Conservation (phyloP, 208 protist genomes). For the Phytomonas serpens region DNA sequence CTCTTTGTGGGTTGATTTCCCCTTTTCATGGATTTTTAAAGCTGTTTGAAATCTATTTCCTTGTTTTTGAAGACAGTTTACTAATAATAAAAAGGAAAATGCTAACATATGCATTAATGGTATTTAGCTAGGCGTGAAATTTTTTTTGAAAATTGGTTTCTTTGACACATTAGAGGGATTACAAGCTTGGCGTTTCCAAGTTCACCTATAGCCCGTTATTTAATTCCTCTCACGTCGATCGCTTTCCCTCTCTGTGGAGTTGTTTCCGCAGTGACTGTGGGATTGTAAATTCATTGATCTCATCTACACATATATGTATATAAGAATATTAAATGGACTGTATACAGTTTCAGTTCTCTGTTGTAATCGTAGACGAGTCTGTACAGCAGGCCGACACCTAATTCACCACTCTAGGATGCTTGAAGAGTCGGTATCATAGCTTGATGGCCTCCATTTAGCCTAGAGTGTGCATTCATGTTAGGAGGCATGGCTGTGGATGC, state of each 20-base stretch:
- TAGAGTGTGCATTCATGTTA: not conserved
- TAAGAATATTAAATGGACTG: conserved; percentile 5
- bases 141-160: conserved; percentile 1
- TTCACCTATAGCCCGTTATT: not conserved
- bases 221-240: not conserved
- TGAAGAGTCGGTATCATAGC: not conserved
- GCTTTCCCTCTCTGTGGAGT: not conserved
- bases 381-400: not conserved
- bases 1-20: conserved; percentile 3
- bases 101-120: conserved; percentile 3
- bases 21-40: conserved; percentile 5
- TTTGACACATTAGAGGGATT: not conserved
- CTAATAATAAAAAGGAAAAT: not conserved
- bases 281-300: not conserved
- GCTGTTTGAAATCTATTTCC: conserved; percentile 10
- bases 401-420: not conserved
- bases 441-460: not conserved
- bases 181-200: not conserved
- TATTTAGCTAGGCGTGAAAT: conserved; percentile 3
- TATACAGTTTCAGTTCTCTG: not conserved
- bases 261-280: not conserved
- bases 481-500: not conserved
- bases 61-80: conserved; percentile 12
- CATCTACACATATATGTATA: conserved; percentile 6
- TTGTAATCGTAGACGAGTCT: not conserved